Evolutionary conservation across 495 filamentous ascomycete species (phyloP), one percentile per base, ranked within the genome.

Genomic region (Symbiotaphrina buchneri): DNA sequence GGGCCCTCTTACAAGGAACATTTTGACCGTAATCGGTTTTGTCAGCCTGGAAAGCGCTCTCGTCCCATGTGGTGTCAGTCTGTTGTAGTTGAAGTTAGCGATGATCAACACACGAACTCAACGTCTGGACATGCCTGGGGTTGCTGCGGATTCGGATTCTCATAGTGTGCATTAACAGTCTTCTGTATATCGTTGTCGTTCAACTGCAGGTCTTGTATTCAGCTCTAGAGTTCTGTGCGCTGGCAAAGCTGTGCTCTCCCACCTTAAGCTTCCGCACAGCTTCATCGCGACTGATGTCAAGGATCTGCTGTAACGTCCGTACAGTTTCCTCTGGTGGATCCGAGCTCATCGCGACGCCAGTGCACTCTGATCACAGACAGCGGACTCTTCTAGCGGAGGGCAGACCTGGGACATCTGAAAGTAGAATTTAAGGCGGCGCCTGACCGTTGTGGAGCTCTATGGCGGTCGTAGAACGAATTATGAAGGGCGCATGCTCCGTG

Each of bases 111-210:
- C 25, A 20, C n/a, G 26, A 20, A 20, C 18, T 15, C 23, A 16
- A 23, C 22, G n/a, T 28, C 18, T 10, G 32, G 15, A 18, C 17
- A 27, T 15, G 21, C 28, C n/a, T 21, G 19, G 16, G 24, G 15
- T 18, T 24, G 38, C 16, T 13, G 6, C 27, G 32, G 26, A 27
- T 43, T 37, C 4, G 47, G 29, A 20, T 53, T 34, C 30, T 64
- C 56, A 21, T 54, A 54, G 33, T 49, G 60, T 31, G 61, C 55
- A 28, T 50, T 49, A 5, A 54, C 38, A 5, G 63, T 59, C 25
- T 38, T 41, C 4, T 54, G 47, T 14, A 56, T 32, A 31, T 61
- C 46, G 23, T 55, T 54, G 19, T 52, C 47, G 26, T 63, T 61
- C 5, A 35, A 41, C 52, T 35, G 47, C 36, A 32, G 21, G 13